These are phyloP conservation scores for Gynandropsis gynandra DNA, from an alignment of 345 rosid genomes.

Conservation along the genomic window DNA sequence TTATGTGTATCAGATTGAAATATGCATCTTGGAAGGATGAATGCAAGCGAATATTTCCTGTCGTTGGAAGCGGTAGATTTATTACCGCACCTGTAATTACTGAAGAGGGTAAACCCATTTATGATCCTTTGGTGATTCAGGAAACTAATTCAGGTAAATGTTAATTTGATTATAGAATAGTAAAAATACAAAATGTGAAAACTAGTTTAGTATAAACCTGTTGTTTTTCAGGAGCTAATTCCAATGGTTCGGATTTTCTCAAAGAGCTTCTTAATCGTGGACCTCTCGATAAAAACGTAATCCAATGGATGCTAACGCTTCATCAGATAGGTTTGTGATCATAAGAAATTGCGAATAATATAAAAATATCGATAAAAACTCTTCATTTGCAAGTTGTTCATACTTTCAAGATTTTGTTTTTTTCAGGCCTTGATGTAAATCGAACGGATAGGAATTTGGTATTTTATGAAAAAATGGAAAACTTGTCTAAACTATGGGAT, in stretches of 20 bases:
- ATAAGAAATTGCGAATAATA: not conserved
- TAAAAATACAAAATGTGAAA: conserved; percentile 4
- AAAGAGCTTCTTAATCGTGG: conserved; percentile 46
- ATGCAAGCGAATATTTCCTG: conserved; percentile 63
- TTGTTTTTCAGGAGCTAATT: conserved; percentile 24
- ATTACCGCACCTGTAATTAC: conserved; percentile 90
- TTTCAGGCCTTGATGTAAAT: conserved; percentile 77
- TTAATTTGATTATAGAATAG: conserved; percentile 16
- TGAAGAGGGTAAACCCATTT: conserved; percentile 70
- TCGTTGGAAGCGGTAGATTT: conserved; percentile 79
- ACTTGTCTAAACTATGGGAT: conserved; percentile 95
- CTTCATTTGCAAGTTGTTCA: conserved; percentile 6
- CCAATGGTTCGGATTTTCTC: conserved; percentile 40
- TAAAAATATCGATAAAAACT: too few species aligned
- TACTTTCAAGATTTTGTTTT: not conserved
- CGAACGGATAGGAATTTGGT: conserved; percentile 90
- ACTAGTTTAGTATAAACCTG: not conserved
- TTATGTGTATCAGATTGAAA: conserved; percentile 43
- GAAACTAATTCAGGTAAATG: conserved; percentile 48
- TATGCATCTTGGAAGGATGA: conserved; percentile 78
- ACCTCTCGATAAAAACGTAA: conserved; percentile 63
- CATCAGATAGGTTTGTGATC: conserved; percentile 86
- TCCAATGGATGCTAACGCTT: conserved; percentile 77
- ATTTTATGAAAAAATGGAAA: conserved; percentile 80
- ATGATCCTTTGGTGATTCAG: conserved; percentile 66